Evolutionary conservation across 495 filamentous ascomycete genomes (phyloP).

Genomic region (Penicillium daleae): DNA sequence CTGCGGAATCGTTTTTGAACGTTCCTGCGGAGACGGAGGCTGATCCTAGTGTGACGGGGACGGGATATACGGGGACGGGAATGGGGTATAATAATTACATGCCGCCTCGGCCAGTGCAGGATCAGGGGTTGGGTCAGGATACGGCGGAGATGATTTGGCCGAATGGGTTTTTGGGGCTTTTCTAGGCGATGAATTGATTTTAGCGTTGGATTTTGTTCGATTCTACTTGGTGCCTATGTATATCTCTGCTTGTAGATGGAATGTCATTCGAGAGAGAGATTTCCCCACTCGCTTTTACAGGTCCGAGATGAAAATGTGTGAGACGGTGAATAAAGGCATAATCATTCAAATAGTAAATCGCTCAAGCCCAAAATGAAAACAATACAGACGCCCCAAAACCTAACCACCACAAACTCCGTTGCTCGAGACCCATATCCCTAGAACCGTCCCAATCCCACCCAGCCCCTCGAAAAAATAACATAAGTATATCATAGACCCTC

Average conservation of each 20-base stretch:
- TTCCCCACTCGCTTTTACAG: not conserved
- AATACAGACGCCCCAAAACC: conserved; percentile 1
- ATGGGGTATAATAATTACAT: conserved; percentile 14
- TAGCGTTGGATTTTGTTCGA: not conserved
- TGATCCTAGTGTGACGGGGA: not conserved
- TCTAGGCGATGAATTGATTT: conserved; percentile 10
- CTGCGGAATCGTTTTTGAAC: conserved; percentile 28
- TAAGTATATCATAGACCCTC: conserved; percentile 16
- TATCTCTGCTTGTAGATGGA: not conserved
- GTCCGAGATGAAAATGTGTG: not conserved
- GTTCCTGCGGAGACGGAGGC: conserved; percentile 6
- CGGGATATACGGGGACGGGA: conserved; percentile 2
- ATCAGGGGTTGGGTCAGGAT: conserved; percentile 7
- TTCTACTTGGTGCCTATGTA: not conserved
- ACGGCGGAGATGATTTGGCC: conserved; percentile 17
- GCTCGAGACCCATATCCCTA: conserved; percentile 4
- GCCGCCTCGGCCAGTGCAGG: conserved; percentile 7
- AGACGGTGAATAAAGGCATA: not conserved
- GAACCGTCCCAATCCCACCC: conserved; percentile 4
- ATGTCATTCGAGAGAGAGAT: no score
- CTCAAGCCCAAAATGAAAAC: conserved; percentile 9
- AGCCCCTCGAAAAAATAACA: conserved; percentile 11
- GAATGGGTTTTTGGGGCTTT: conserved; percentile 27
- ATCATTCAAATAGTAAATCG: conserved; percentile 17
- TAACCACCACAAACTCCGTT: conserved; percentile 16